Base-by-base conservation (phyloP, 495 filamentous ascomycete species). In the Trichoderma reesei region DNA sequence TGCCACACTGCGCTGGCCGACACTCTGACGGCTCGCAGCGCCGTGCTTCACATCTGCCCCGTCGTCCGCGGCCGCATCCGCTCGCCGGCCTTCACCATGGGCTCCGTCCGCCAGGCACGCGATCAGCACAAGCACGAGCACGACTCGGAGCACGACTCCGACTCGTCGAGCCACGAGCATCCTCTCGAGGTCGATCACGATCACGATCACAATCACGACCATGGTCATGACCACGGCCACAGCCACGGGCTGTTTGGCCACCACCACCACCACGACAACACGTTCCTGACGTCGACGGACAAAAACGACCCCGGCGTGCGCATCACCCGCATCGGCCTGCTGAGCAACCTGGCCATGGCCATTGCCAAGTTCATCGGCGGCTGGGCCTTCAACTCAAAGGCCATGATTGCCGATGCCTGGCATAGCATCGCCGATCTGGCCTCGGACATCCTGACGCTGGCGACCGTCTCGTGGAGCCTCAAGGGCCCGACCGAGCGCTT, bases 341-440 rank as follows among this genome's bases (percentile, higher is more conserved):
- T 88, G 69, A 91, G 92, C 64, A 98, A 98, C 72, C 83, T 97
- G 3, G 83, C 85, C 67, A 97, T 98, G 94, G 94, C 93, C 41
- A 81, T 96, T 68, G 88, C 84, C 41, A 98, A 98, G 69, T 94
- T 92, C 34, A 79, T 91, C 46, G 94, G 93, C 41, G 94, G 94
- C 66, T 97, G 94, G 73, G 79, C 86, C 65, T 96, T 98, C 78
- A 90, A 96, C 76, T 96, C 91, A 31, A 91, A 96, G 75, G 86
- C 91, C 62, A 87, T 98, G 75, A 83, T 95, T 66, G 94, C 94
- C 66, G 94, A 98, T 76, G 94, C 91, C 61, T 91, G 95, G 74
- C 94, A 98, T 76, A 90, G 90, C 61, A 79, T 97, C 42, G 96
- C 93, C 34, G 94, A 98, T 76, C 82, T 98, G 20, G 90, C 96